Evolutionary conservation across 2,329 filamentous ascomycete species (phyloP), one percentile per base, ranked within the genome.

Genomic region (Phialemoniopsis sp.): DNA sequence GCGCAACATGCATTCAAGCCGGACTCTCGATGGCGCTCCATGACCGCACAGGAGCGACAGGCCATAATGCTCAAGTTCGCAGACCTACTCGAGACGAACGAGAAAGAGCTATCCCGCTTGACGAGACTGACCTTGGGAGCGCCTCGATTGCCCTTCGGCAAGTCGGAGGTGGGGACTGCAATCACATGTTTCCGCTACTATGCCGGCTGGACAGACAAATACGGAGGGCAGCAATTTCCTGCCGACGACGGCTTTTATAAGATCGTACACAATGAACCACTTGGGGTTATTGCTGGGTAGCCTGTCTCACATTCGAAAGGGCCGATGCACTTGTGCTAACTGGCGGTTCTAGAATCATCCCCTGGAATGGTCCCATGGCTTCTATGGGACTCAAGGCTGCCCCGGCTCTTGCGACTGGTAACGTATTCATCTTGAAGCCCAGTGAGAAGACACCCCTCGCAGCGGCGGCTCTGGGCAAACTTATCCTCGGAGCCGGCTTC

Each of bases 321-420:
- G 60, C 87, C 87, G 3, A 66, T 91, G 26, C 87, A 87, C 30
- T 87, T 93, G 0, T 87, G 85, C 49, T 86, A 76, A 12, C 73
- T 74, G 60, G n/a, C n/a, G n/a, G n/a, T n/a, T n/a, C n/a, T n/a
- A n/a, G n/a, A 31, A 38, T 32, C 15, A 31, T 13, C 16, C 17
- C 36, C 9, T 38, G 36, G 36, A 38, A 32, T 32, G 36, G 26
- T 12, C 15, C 34, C 8, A 21, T 6, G 4, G 29, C 29, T 17
- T 15, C 29, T 7, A 26, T 35, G 26, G 10, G 18, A 4, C 29
- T 12, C 12, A 35, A 35, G 17, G 34, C n/a, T 8, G 35, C 35
- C 7, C 37, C 31, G 4, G 37, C 37, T 4, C 31, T 39, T 5
- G 37, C 37, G 4, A 26, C 37, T 13, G 37, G 37, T 16, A 39